Percentiles rank a stretch among this genome's conserved stretches.
Evolutionary conservation across 108 stramenopile species (phyloP).

Genomic region (Heterococcus sp.): DNA sequence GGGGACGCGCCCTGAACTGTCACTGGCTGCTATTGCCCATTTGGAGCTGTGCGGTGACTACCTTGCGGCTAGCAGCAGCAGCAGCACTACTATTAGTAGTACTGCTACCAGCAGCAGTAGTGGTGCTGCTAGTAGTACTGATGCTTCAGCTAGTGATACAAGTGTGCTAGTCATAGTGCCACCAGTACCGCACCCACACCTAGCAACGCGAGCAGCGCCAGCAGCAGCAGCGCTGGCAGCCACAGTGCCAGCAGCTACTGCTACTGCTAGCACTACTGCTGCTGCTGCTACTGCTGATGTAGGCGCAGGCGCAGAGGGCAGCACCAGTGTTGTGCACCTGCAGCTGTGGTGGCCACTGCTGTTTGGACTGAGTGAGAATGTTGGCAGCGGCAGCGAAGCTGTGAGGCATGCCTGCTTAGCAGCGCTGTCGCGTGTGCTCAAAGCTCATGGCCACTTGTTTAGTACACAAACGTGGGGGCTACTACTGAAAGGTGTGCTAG

Average conservation of each 20-base stretch:
- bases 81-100: neutral
- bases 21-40: neutral
- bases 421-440: constrained; percentile 38
- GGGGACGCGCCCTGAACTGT: neutral
- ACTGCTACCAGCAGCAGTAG: neutral
- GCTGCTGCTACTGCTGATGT: too few relatives aligned
- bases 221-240: neutral
- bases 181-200: too few relatives aligned
- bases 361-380: constrained; percentile 77
- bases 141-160: too few relatives aligned
- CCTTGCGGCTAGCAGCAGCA: neutral
- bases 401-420: constrained; percentile 53
- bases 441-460: constrained; percentile 45
- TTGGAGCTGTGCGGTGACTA: neutral
- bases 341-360: constrained; percentile 96
- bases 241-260: neutral
- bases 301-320: neutral
- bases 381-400: constrained; percentile 64
- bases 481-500: constrained; percentile 55
- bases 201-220: neutral
- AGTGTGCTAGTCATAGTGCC: too few relatives aligned
- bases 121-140: too few relatives aligned
- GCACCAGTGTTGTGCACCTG: constrained; percentile 15
- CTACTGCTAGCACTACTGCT: too few relatives aligned
- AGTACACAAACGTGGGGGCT: constrained; percentile 51